phyloP scores from a whole-genome alignment of 805 yeast genomes.

The Candida namnaoensis region DNA sequence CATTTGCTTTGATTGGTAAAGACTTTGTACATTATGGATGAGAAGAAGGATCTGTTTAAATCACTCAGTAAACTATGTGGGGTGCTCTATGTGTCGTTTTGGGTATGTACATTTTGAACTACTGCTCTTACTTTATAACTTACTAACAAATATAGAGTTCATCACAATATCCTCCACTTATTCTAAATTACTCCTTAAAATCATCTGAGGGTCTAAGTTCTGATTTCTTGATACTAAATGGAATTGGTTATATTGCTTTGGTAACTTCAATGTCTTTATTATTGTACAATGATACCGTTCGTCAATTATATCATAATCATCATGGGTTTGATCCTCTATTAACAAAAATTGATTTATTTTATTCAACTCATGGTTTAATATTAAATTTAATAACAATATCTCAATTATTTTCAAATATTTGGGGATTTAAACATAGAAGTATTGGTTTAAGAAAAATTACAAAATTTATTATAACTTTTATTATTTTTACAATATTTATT shows the following conservation, averaged over 20 bases:
- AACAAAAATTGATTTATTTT: constrained; percentile 34
- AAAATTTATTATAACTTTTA: constrained; percentile 10
- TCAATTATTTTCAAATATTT: constrained; percentile 21
- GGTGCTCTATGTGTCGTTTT: constrained; percentile 27
- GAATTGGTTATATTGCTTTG: constrained; percentile 37
- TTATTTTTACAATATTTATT: neutral
- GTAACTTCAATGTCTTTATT: constrained; percentile 34
- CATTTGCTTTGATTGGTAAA: neutral
- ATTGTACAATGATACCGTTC: constrained; percentile 24
- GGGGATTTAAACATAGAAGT: constrained; percentile 18
- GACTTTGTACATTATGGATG: neutral
- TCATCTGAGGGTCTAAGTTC: constrained; percentile 41
- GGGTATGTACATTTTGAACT: constrained; percentile 18
- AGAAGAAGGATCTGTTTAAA: constrained; percentile 5
- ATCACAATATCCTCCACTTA: constrained; percentile 41
- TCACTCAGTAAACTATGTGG: constrained; percentile 16
- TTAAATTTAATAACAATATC: constrained; percentile 30
- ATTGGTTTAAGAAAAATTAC: constrained; percentile 9
- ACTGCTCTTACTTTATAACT: neutral
- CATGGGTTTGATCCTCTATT: constrained; percentile 31
- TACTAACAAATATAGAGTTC: constrained; percentile 23
- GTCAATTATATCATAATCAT: constrained; percentile 18
- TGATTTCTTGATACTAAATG: constrained; percentile 37
- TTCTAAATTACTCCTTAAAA: constrained; percentile 27
- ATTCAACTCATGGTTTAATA: constrained; percentile 37